Base-by-base conservation (phyloP, 768 basidiomycete species). In the Xerocomus potaroensis region DNA sequence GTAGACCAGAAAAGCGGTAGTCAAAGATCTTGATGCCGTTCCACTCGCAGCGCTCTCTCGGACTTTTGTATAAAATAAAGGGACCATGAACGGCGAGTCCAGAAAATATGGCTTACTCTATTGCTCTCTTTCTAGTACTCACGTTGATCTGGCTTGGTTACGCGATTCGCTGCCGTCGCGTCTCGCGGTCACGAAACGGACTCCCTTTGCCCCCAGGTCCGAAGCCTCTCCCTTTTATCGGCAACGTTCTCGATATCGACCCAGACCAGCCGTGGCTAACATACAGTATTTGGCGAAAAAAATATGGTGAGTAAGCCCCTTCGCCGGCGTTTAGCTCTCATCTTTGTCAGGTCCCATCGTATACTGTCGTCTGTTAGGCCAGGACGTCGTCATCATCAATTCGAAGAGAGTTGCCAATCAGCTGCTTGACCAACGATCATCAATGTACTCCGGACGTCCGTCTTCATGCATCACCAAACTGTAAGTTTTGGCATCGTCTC, bases 381-480 rank as follows among this genome's bases (percentile, higher is more conserved):
- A 64, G 29, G 44, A 50, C 7, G 45, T 65, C 18, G 37, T 64
- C 31, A 45, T 64, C 41, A 60, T 64, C 32, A 65, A 62, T 27
- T 64, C 64, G 5, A 47, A 39, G 11, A 55, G 31, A 21, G 47
- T 64, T 8, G 63, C 63, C 21, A 59, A 40, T 37, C 56, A 66
- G 30, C 33, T 64, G 31, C 59, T 64, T 35, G 60, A 66, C 43
- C 57, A 65, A 27, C 60, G 65, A 19, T 66, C 63, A 12, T 54
- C 60, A 15, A 42, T 32, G 30, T 64, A 66, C 34, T 66, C 65
- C 16, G 62, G 53, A 21, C 64, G 62, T 38, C 62, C 62, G 6
- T 32, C 58, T 14, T 47, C 51, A 5, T 50, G 51, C 35, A 41
- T 41, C 4, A 56, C 36, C 19, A 66, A 64, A 39, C 31, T 63